Base-by-base conservation (phyloP, 306 rosid genomes). In the Trichosanthes cucumerina region DNA sequence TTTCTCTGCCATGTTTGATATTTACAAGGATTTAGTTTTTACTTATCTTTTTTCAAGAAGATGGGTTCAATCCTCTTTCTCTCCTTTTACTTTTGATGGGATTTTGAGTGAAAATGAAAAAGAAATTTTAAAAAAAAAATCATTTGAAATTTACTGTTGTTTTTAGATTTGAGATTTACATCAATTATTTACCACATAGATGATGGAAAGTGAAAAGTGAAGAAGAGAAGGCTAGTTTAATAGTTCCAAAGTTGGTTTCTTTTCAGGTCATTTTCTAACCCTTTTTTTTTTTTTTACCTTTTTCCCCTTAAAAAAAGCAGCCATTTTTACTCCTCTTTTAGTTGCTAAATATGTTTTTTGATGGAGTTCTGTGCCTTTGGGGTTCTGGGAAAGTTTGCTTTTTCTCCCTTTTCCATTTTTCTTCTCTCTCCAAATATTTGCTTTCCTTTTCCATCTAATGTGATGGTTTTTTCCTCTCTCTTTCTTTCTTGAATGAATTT, bases 301-400 rank as follows among this genome's bases (percentile, higher is more conserved):
- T 71, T 74, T 49, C 28, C 60, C 47, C 78, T 28, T 14, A 26
- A 26, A 52, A 74, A 74, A 74, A 34, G 62, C 57, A 49, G 19
- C 31, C 62, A 74, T 74, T 74, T 50, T 10, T 41, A 0, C 58
- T 9, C 46, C 24, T 74, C 15, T 50, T 49, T 74, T 52, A 50
- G 44, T 18, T 74, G 62, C 78, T 31, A 74, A 74, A 26, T 74
- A 33, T 49, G 77, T 70, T 47, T 5, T 56, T 36, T 53, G 26
- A 53, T 85, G 91, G 83, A 82, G 79, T 88, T 84, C 82, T 80
- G 83, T 89, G 87, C 87, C 71, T 76, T 31, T 76, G 24, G 63
- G 80, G 82, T 69, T 82, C 76, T 74, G 78, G 59, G 81, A 77
- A 77, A 64, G 50, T 70, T 69, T 49, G 68, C 82, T 66, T 34